Evolutionary conservation across 176 grass and related monocot species (phyloP).

Genomic region (Thalia dealbata): DNA sequence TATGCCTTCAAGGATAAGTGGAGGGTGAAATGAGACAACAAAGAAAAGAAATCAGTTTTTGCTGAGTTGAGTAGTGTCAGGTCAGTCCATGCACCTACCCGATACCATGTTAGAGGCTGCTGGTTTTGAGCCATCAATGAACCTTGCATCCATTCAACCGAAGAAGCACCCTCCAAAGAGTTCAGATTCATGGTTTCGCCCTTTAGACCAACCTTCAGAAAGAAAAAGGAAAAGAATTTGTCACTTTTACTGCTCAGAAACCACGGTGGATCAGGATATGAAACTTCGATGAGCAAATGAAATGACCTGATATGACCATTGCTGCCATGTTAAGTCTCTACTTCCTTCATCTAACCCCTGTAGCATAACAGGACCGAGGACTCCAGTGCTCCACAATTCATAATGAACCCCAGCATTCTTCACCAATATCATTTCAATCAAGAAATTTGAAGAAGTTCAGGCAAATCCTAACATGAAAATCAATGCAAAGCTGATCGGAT

Average conservation of each 20-base stretch:
- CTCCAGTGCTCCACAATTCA: conserved; percentile 88
- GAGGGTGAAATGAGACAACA: not conserved
- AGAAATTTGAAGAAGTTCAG: not conserved
- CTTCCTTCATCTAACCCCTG: conserved; percentile 70
- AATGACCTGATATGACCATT: conserved; percentile 88
- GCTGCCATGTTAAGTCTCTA: conserved; percentile 89
- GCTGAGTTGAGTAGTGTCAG: conserved; percentile 1
- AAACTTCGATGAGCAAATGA: not conserved
- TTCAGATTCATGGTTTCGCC: conserved; percentile 96
- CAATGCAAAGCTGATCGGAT: not conserved
- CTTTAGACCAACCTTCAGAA: conserved; percentile 76
- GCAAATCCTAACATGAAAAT: not conserved
- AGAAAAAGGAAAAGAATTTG: not conserved
- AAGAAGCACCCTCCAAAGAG: conserved; percentile 68
- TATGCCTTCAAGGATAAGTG: conserved; percentile 47
- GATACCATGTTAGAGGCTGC: conserved; percentile 81
- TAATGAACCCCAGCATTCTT: conserved; percentile 95
- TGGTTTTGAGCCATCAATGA: conserved; percentile 56
- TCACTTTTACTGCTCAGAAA: not conserved
- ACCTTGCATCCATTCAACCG: conserved; percentile 95
- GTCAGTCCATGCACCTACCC: conserved; percentile 36
- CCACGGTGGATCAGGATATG: no score
- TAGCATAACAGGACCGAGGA: conserved; percentile 75
- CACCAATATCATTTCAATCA: conserved; percentile 1
- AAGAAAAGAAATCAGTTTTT: not conserved